phyloP scores from a whole-genome alignment of 1,139 yeast genomes.

The Schizosaccharomyces versatilis region DNA sequence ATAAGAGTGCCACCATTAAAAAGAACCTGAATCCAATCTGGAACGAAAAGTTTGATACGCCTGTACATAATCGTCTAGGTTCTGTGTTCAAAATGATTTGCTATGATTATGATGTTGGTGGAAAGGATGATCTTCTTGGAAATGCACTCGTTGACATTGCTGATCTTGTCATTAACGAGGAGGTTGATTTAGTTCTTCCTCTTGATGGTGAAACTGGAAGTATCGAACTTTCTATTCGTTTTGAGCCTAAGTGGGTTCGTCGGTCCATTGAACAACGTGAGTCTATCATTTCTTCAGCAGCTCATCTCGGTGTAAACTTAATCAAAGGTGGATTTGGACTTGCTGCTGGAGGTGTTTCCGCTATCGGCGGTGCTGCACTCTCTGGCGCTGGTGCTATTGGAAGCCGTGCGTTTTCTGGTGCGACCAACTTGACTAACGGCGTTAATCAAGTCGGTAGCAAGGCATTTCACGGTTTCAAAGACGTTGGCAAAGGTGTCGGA shows the following conservation, averaged over 20 bases:
- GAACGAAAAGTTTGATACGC: slow-evolving; percentile 42
- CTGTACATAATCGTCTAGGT: slow-evolving; percentile 37
- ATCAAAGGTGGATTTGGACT: slow-evolving; percentile 24
- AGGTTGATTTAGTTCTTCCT: not conserved
- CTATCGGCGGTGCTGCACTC: slow-evolving; percentile 6
- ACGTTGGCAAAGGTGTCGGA: slow-evolving; percentile 5
- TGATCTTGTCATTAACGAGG: slow-evolving; percentile 36
- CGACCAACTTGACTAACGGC: slow-evolving; percentile 14
- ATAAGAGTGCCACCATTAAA: slow-evolving; percentile 59
- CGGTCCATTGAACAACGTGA: slow-evolving; percentile 27
- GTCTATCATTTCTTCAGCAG: slow-evolving; percentile 22
- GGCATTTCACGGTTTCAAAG: slow-evolving; percentile 12
- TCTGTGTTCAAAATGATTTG: slow-evolving; percentile 37
- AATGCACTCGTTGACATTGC: slow-evolving; percentile 36
- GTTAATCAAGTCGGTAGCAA: slow-evolving; percentile 15
- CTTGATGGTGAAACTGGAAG: not conserved
- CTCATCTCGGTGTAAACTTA: slow-evolving; percentile 51
- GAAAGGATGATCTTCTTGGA: slow-evolving; percentile 57
- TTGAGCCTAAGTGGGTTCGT: slow-evolving; percentile 36
- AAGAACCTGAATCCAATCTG: slow-evolving; percentile 73
- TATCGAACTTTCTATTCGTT: slow-evolving; percentile 12
- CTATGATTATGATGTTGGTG: slow-evolving; percentile 83
- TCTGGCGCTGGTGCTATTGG: slow-evolving; percentile 13
- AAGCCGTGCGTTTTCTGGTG: slow-evolving; percentile 5
- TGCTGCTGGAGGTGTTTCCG: slow-evolving; percentile 8